Evolutionary conservation across 208 protist genomes (phyloP).

Genomic region (Crithidia bombi): DNA sequence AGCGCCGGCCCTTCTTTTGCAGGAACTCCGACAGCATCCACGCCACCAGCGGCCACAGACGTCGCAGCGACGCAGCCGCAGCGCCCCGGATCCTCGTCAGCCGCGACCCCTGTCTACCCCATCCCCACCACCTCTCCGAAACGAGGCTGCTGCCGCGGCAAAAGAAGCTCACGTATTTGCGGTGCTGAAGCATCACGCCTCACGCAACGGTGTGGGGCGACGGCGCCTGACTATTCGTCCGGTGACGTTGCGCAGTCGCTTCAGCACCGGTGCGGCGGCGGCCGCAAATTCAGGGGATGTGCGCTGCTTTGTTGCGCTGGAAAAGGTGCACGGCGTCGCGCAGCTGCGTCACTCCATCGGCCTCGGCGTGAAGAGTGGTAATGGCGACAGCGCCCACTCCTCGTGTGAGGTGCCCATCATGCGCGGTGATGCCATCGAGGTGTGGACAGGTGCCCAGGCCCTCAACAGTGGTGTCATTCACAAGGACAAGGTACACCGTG

Average conservation of each 20-base stretch:
- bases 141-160: neutral
- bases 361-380: constrained; percentile 1
- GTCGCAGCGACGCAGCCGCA: constrained; percentile 17
- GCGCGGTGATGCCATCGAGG: constrained; percentile 41
- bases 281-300: neutral
- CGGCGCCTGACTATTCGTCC: constrained; percentile 40
- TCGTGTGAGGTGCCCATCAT: constrained; percentile 36
- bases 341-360: constrained; percentile 10
- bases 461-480: constrained; percentile 65
- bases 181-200: constrained; percentile 72
- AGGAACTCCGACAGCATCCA: constrained; percentile 2
- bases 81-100: constrained; percentile 3
- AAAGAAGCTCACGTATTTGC: constrained; percentile 29
- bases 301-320: constrained; percentile 21
- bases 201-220: constrained; percentile 44
- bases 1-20: constrained; percentile 14
- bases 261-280: neutral
- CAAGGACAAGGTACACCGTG: constrained; percentile 38
- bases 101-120: neutral
- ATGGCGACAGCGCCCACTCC: constrained; percentile 1
- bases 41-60: neutral
- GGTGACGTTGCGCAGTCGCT: neutral
- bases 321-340: constrained; percentile 13
- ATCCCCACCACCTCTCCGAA: neutral
- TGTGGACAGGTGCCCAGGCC: constrained; percentile 46